Evolutionary conservation across 305 asterid species (phyloP).

Genomic region (Withania somnifera): DNA sequence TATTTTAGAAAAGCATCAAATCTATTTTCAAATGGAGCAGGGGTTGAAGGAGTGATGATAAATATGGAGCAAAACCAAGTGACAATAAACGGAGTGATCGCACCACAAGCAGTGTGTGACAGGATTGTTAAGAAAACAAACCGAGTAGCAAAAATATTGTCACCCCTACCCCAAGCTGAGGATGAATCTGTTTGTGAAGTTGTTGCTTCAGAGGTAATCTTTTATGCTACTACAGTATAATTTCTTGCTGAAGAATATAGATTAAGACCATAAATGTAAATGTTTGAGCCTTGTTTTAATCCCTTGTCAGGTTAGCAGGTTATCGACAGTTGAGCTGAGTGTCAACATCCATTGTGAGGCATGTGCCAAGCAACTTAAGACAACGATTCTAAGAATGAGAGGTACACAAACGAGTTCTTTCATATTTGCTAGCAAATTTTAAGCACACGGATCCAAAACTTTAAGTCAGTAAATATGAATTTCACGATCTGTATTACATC

Average conservation of each 20-base stretch:
- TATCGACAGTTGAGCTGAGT: conserved; percentile 44
- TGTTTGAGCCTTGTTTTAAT: neutral
- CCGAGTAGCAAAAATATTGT: conserved; percentile 42
- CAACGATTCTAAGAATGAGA: conserved; percentile 72
- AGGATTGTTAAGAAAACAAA: conserved; percentile 47
- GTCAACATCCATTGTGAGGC: conserved; percentile 89
- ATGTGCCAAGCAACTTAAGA: conserved; percentile 72
- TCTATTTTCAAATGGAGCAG: conserved; percentile 12
- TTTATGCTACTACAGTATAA: neutral
- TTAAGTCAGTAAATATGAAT: neutral
- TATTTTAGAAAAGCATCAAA: neutral
- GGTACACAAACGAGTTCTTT: conserved; percentile 16
- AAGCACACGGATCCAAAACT: neutral
- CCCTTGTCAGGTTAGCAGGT: conserved; percentile 36
- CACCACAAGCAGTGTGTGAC: conserved; percentile 58
- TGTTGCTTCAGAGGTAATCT: conserved; percentile 53
- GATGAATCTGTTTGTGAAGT: conserved; percentile 55
- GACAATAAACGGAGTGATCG: conserved; percentile 59
- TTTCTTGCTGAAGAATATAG: neutral
- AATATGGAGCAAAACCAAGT: conserved; percentile 61
- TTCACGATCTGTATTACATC: neutral
- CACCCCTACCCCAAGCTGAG: conserved; percentile 54
- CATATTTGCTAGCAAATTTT: neutral
- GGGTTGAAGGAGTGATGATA: conserved; percentile 54
- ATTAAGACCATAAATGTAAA: neutral